Base-by-base conservation (phyloP, 176 grass and related monocot genomes). In the Typha latifolia region DNA sequence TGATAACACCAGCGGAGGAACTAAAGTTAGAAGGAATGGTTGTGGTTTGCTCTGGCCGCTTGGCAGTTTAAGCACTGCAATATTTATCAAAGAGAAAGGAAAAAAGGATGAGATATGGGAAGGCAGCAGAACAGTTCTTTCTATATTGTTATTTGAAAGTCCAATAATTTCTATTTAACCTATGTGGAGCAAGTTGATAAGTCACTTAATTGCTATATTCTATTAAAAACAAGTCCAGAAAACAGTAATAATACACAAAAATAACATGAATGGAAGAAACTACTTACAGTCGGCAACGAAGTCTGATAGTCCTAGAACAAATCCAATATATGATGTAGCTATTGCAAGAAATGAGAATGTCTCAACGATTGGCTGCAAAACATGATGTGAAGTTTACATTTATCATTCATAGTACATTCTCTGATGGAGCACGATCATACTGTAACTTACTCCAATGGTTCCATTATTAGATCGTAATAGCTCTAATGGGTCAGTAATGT, bases 271-370 rank as follows among this genome's bases (percentile, higher is more conserved):
- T 19, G 5, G 24, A 73, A 69, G 51, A 70, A 69, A 66, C 56
- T 70, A 84, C 88, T 96, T 84, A 91, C 92, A 86, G 70, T 96
- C 92, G n/a, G 75, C 79, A 74, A 91, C 32, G 68, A 96, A 96
- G 70, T 96, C 92, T 11, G 92, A 66, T 43, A 96, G 85, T 71
- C 92, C 92, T 72, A 96, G 85, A 81, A 96, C 72, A 72, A 96
- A 96, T 72, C 92, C 92, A 63, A 89, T 96, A 68, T 89, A 96
- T 68, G 92, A 96, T 65, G 92, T 96, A 62, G 81, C 85, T 69
- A 96, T 96, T 64, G 92, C 92, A 19, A 96, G 83, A 82, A 96
- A 96, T 80, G 88, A 96, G 81, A 96, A 96, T 18, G 69, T 69
- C 55, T 96, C 85, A 72, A 96, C 74, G 2, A 96, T 86, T 64